Evolutionary conservation across 495 filamentous ascomycete genomes (phyloP), one percentile per base, ranked within the genome.

Genomic region (Penicillium crystallinum): DNA sequence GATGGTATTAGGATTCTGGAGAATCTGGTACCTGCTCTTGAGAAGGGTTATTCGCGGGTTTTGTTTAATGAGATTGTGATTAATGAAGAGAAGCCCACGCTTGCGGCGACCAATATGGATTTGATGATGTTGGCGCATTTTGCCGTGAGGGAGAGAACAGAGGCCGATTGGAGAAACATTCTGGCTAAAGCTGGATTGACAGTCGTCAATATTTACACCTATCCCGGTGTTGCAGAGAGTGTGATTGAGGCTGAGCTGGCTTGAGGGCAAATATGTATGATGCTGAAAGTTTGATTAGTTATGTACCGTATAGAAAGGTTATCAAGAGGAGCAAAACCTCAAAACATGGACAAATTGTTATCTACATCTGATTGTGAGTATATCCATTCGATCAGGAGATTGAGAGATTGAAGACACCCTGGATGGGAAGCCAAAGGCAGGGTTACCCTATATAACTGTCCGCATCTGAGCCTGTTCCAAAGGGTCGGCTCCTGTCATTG

Each of bases 171-270:
- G 59, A 52, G 42, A 15, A 23, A 19, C 40, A 34, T 64, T 43
- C 58, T 69, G 58, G 80, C 73, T 10, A 73, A 55, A 50, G 86
- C 79, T 65, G 87, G 83, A 57, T 77, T 87, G 60, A 81, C 73
- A 29, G 79, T 89, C 52, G 79, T 81, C 44, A 63, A 73, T 22
- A 73, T 75, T 5, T 18, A 56, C 15, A 58, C 46, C 1, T 57
- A 52, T 41, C 55, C 53, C 0, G 56, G 56, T 12, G 59, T 52
- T 19, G 60, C 58, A 17, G 66, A 66, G 46, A 65, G 61, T 37
- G 52, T 71, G 54, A 66, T 71, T 49, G 66, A 71, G 47, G 55
- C 57, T 3, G 63, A 66, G 42, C 40, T 69, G 21, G 57, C 58
- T 18, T 60, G 35, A 41, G 36, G 8, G 22, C 14, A 1, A 21